Evolutionary conservation across 345 rosid species (phyloP), one percentile per base, ranked within the genome.

Genomic region (Excoecaria cochinchinensis): DNA sequence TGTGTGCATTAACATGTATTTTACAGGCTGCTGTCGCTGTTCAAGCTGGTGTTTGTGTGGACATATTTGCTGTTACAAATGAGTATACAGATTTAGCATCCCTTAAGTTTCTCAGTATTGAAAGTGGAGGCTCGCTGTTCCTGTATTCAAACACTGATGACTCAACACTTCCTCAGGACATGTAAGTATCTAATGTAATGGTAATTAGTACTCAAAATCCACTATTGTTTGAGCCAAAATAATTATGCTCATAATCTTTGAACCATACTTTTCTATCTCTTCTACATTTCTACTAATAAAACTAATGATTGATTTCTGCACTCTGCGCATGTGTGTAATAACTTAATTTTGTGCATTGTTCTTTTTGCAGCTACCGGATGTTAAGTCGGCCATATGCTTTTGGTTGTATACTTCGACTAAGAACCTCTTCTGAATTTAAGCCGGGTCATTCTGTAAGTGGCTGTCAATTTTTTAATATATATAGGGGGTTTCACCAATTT

Each of bases 61-160:
- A 95, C 78, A 67, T 95, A 65, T 95, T 95, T 86, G 97, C 95
- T 67, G 95, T 95, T 72, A 95, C 99, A 79, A 91, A 95, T 73
- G 99, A 95, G 85, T 95, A 95, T 70, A 93, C 98, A 74, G 98
- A 95, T 88, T 85, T 95, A 85, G 99, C 99, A 75, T 93, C 98
- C 65, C 87, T 95, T 69, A 95, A 95, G 76, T 95, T 95, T 82
- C 98, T 95, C 72, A 90, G 99, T 80, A 90, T 95, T 68, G 99
- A 93, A 85, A 93, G 98, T 86, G 99, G 98, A n/a, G 98, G 97
- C 66, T 90, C 98, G 6, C 70, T 95, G 70, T 90, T 93, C 80
- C 79, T 93, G 59, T 90, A 93, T 84, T 81, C 99, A 78, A 93
- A 82, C 81, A 91, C 98, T 1, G 99, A 95, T 84, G 98, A 93